phyloP scores from a whole-genome alignment of 805 yeast species.

The Babjeviella inositovora region DNA sequence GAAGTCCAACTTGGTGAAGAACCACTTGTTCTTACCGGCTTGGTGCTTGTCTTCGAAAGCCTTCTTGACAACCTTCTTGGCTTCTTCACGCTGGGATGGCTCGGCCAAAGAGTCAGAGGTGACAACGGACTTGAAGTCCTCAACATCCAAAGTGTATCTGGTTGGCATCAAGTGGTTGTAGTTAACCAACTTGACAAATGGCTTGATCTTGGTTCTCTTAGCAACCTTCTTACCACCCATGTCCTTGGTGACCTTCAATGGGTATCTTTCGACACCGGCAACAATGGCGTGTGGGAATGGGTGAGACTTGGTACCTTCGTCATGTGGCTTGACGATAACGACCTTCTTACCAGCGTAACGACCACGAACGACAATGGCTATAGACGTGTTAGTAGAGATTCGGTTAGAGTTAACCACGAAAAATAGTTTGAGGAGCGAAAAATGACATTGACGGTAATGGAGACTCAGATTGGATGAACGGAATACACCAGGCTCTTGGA shows the following conservation, averaged over 20 bases:
- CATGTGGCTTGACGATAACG: slow-evolving; percentile 95
- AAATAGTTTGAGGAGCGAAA: too few species aligned
- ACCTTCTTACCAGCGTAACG: slow-evolving; percentile 99
- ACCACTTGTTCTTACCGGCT: slow-evolving; percentile 99
- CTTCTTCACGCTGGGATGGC: slow-evolving; percentile 97
- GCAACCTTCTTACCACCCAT: slow-evolving; percentile 94
- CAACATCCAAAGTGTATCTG: slow-evolving; percentile 96
- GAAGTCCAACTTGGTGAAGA: slow-evolving; percentile 94
- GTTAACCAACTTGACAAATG: slow-evolving; percentile 97
- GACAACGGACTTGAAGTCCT: slow-evolving; percentile 81
- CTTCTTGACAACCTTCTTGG: slow-evolving; percentile 97
- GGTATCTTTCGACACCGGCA: slow-evolving; percentile 98
- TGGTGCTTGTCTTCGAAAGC: slow-evolving; percentile 99
- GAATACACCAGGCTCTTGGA: too few species aligned
- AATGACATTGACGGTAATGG: too few species aligned
- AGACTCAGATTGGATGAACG: too few species aligned
- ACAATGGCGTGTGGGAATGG: slow-evolving; percentile 99
- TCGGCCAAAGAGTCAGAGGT: slow-evolving; percentile 89
- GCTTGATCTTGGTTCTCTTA: slow-evolving; percentile 96
- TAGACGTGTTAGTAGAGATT: slow-evolving; percentile 14
- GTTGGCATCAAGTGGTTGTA: slow-evolving; percentile 99
- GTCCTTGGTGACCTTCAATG: slow-evolving; percentile 89
- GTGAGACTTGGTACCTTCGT: slow-evolving; percentile 97
- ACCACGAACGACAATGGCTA: slow-evolving; percentile 98
- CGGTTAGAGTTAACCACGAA: too few species aligned